phyloP scores from a whole-genome alignment of 1,284 basidiomycete genomes.

The Fomitopsis betulina region DNA sequence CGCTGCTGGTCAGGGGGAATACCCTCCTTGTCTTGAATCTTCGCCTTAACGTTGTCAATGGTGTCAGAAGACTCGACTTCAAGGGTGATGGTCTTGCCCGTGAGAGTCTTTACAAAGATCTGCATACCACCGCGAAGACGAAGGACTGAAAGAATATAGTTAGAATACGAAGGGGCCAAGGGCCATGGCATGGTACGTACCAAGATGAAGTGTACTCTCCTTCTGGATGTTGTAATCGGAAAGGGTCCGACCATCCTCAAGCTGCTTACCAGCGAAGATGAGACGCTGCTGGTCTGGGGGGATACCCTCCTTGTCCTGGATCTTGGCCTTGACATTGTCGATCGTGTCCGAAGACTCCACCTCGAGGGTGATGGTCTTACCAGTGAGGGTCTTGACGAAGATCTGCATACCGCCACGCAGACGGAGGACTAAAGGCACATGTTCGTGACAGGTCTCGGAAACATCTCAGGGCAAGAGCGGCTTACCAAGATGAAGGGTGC shows the following conservation, averaged over 20 bases:
- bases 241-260: not conserved
- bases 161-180: not conserved
- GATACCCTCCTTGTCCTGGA: conserved; percentile 27
- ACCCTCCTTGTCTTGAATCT: conserved; percentile 16
- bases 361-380: conserved; percentile 27
- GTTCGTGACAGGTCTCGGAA: not conserved
- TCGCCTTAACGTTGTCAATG: conserved; percentile 16
- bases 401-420: conserved; percentile 23
- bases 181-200: not conserved
- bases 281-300: not conserved
- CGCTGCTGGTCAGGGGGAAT: conserved; percentile 15
- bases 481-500: conserved; percentile 23
- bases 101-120: conserved; percentile 16
- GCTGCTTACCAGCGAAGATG: conserved; percentile 2
- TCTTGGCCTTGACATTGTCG: conserved; percentile 26
- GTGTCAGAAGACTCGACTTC: conserved; percentile 15
- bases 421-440: not conserved
- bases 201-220: not conserved
- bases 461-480: not conserved
- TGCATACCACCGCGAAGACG: conserved; percentile 11
- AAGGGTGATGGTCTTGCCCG: conserved; percentile 15
- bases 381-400: conserved; percentile 28
- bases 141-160: conserved; percentile 3
- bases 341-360: conserved; percentile 25
- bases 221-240: conserved; percentile 2